phyloP scores from a whole-genome alignment of 768 basidiomycete genomes.

The Kwoniella sp. region DNA sequence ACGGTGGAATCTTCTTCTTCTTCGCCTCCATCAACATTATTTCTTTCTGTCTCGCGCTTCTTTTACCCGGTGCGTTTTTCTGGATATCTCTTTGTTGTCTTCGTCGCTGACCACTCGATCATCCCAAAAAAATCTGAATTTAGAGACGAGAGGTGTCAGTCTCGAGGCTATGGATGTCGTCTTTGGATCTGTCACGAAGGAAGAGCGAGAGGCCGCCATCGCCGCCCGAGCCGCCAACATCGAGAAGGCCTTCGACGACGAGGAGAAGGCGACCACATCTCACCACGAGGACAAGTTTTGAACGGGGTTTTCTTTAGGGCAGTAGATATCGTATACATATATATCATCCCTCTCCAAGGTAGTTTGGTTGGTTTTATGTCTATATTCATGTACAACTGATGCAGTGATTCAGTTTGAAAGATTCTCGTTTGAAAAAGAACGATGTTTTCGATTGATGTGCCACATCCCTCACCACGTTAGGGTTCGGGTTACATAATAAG shows the following conservation, averaged over 20 bases:
- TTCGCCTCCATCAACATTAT: conserved; percentile 44
- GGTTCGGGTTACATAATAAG: too few species aligned
- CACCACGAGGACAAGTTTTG: conserved; percentile 15
- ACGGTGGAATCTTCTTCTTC: conserved; percentile 54
- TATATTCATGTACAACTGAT: neutral
- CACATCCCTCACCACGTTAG: too few species aligned
- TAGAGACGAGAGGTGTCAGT: conserved; percentile 36
- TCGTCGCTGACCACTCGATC: conserved; percentile 15
- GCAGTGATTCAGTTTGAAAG: neutral
- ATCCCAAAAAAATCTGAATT: neutral
- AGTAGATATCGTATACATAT: neutral
- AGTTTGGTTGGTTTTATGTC: neutral
- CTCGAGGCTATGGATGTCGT: conserved; percentile 47
- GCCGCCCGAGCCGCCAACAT: conserved; percentile 19
- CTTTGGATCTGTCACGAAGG: conserved; percentile 47
- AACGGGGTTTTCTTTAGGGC: neutral
- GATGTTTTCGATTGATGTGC: too few species aligned
- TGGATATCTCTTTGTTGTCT: neutral
- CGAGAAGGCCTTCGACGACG: conserved; percentile 27
- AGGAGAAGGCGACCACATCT: conserved; percentile 18
- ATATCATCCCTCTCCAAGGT: neutral
- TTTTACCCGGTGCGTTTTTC: conserved; percentile 11
- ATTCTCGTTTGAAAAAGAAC: neutral
- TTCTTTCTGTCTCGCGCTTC: conserved; percentile 29
- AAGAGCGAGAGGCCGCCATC: conserved; percentile 45